Base-by-base conservation (phyloP, 192 early-diverging fungal genomes). In the Nowakowskiella sp. region DNA sequence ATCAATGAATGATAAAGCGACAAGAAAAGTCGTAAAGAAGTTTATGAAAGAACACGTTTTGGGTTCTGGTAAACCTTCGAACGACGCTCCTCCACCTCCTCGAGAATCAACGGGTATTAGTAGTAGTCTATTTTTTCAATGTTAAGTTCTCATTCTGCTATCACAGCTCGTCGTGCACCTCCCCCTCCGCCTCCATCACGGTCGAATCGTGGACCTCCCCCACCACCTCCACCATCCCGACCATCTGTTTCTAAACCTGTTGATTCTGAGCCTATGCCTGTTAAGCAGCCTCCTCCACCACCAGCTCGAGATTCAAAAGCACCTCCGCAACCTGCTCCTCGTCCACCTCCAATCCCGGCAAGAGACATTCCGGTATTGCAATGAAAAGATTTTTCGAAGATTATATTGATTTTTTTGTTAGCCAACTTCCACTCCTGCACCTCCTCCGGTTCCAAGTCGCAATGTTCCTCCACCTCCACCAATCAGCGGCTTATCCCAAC, bases 21-120 rank as follows among this genome's bases (percentile, higher is more conserved):
- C 58, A 0, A 42, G 27, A 1, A 77, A 77, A 48, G 43, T 55
- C n/a, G 61, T 77, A 1, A 29, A 57, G n/a, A 71, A 74, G 53
- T 74, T 74, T 52, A 74, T 74, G 68, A 66, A 77, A 44, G 57
- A 74, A 22, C 46, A 77, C 46, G 60, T 43, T n/a, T 56, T 53
- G 25, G 29, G 28, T 21, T 23, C 13, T 3, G 59, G 36, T 44
- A 49, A 16, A 42, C 44, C 44, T 19, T n/a, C 9, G 3, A 33
- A 10, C 8, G 31, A 9, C 13, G 28, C 33, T 9, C 34, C 51
- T 13, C 44, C 55, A 2, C 47, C 60, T 33, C 33, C 61, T 9
- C 34, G 43, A 5, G 43, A 42, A 28, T 28, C 33, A 22, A n/a
- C 23, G 0, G 22, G 25, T 33, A 36, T 27, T 51, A 30, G n/a